Evolutionary conservation across 2,329 filamentous ascomycete genomes (phyloP).

Genomic region (Nemania sp.): DNA sequence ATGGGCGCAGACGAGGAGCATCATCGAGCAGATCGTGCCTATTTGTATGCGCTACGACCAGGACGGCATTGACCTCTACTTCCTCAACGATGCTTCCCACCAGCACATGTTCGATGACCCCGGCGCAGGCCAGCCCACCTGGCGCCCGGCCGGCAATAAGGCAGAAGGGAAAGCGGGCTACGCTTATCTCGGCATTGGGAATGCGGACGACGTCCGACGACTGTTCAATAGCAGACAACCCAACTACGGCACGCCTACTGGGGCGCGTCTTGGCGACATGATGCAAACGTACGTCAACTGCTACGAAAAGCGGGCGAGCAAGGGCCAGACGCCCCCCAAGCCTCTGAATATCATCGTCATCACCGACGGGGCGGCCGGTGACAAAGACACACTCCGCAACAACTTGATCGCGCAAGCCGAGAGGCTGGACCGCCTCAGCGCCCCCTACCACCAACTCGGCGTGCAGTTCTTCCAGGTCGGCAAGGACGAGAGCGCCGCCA

Average conservation of each 20-base stretch:
- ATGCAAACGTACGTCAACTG: conserved; percentile 70
- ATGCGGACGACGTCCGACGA: conserved; percentile 59
- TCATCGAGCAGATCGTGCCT: conserved; percentile 74
- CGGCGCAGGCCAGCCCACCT: conserved; percentile 1
- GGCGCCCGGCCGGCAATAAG: background rate
- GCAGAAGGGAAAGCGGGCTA: conserved; percentile 45
- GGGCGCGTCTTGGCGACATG: conserved; percentile 70
- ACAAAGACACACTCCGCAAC: conserved; percentile 69
- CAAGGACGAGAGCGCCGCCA: conserved; percentile 65
- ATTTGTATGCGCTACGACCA: conserved; percentile 79
- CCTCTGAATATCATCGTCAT: conserved; percentile 92
- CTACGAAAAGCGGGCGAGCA: conserved; percentile 48
- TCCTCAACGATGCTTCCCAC: conserved; percentile 71
- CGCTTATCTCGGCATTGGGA: conserved; percentile 68
- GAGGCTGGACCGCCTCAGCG: conserved; percentile 70
- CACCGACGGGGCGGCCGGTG: conserved; percentile 82
- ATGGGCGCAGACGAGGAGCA: conserved; percentile 75
- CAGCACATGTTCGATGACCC: conserved; percentile 39
- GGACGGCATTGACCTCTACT: conserved; percentile 90
- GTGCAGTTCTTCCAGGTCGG: conserved; percentile 98
- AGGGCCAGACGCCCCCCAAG: conserved; percentile 58
- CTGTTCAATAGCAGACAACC: conserved; percentile 75
- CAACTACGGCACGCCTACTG: conserved; percentile 72
- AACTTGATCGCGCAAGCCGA: conserved; percentile 68
- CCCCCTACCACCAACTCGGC: conserved; percentile 80